phyloP scores from a whole-genome alignment of 805 yeast genomes.

The Wickerhamomyces chaumierensis region DNA sequence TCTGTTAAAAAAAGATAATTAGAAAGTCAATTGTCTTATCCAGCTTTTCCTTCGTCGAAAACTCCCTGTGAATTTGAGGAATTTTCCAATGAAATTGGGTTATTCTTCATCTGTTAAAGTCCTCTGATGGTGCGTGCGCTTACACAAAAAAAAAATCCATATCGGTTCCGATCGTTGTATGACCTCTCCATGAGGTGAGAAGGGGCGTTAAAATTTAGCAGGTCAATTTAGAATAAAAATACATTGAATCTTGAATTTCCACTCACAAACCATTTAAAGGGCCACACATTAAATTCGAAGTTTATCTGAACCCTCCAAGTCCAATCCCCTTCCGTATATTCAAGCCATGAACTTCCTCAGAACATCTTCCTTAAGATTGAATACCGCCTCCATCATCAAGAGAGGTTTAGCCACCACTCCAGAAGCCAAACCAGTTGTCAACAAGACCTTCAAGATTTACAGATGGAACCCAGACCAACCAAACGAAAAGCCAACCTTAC shows the following conservation, averaged over 20 bases:
- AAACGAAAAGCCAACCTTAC: conserved; percentile 78
- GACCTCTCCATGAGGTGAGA: background rate
- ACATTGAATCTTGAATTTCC: background rate
- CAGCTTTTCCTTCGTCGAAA: too few relatives aligned
- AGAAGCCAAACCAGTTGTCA: conserved; percentile 36
- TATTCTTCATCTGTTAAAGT: background rate
- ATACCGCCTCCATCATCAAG: background rate
- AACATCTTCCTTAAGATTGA: background rate
- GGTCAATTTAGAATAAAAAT: background rate
- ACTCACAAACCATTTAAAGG: background rate
- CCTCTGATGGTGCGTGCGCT: background rate
- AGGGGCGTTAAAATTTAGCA: background rate
- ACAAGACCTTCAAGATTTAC: conserved; percentile 85
- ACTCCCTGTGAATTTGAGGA: too few relatives aligned
- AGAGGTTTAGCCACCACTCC: conserved; percentile 36
- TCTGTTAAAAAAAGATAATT: too few relatives aligned
- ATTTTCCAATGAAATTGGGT: background rate
- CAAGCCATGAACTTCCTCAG: background rate
- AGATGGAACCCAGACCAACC: conserved; percentile 99
- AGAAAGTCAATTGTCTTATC: too few relatives aligned
- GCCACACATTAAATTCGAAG: too few relatives aligned
- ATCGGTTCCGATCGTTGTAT: background rate
- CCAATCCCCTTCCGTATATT: background rate
- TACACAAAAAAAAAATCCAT: too few relatives aligned
- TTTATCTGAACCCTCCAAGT: too few relatives aligned